Percentiles rank a stretch among this genome's conserved stretches.
phyloP scores from a whole-genome alignment of 2,329 filamentous ascomycete genomes.

The Monilinia fructigena region DNA sequence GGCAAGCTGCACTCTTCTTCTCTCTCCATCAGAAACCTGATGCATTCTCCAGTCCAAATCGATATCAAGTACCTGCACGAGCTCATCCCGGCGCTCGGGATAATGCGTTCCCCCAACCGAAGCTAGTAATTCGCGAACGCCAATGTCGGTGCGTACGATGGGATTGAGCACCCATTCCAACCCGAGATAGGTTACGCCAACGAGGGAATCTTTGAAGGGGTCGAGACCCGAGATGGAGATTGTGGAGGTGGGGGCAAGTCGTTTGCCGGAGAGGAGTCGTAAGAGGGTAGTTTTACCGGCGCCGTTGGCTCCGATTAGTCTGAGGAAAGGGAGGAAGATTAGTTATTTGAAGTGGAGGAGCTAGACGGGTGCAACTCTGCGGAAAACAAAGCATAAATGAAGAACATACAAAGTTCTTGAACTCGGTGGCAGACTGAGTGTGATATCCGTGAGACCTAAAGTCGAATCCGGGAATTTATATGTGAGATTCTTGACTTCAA shows the following conservation, averaged over 20 bases:
- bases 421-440: conserved; percentile 51
- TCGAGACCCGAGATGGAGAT: conserved; percentile 81
- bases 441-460: conserved; percentile 72
- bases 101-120: conserved; percentile 86
- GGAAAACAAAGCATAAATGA: not conserved
- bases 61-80: conserved; percentile 85
- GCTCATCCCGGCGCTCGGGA: conserved; percentile 77
- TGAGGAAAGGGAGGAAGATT: conserved; percentile 67
- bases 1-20: conserved; percentile 86
- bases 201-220: conserved; percentile 84
- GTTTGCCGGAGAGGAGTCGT: conserved; percentile 87
- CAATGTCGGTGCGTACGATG: conserved; percentile 93
- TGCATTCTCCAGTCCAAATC: conserved; percentile 94
- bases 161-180: conserved; percentile 98
- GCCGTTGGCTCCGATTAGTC: conserved; percentile 95
- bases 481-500: conserved; percentile 72
- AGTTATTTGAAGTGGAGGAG: conserved; percentile 56
- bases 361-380: not conserved
- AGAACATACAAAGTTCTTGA: conserved; percentile 65
- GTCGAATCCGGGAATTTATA: conserved; percentile 88
- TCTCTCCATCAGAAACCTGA: conserved; percentile 88
- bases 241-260: conserved; percentile 73
- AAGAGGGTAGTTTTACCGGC: conserved; percentile 97
- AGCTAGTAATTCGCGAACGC: conserved; percentile 78
- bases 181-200: conserved; percentile 95